These are phyloP conservation scores for Brassica cretica DNA, from an alignment of 345 rosid genomes.

Conservation along the genomic window DNA sequence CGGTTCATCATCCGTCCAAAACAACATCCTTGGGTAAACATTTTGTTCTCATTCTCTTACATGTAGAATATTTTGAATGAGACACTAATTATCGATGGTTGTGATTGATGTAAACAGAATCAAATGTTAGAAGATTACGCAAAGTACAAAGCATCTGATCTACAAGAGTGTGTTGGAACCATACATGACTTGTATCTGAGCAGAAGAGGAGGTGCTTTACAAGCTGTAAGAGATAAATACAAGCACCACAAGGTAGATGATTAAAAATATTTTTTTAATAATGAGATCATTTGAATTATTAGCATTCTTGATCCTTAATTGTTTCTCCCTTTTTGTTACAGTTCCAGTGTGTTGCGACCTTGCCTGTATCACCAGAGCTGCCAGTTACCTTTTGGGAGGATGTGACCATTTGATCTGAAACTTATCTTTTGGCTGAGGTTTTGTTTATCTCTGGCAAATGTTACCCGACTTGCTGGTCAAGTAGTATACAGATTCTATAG, in stretches of 20 bases:
- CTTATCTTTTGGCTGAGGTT: neutral
- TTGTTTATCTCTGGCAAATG: slow-evolving; percentile 8
- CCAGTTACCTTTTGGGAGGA: slow-evolving; percentile 54
- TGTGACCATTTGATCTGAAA: slow-evolving; percentile 18
- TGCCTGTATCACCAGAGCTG: slow-evolving; percentile 59
- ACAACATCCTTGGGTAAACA: slow-evolving; percentile 75
- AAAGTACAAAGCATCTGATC: slow-evolving; percentile 56
- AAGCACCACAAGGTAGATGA: slow-evolving; percentile 62
- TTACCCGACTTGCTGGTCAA: neutral
- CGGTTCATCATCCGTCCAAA: slow-evolving; percentile 58
- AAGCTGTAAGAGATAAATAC: slow-evolving; percentile 74
- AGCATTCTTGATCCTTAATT: neutral
- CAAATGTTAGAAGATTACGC: slow-evolving; percentile 45
- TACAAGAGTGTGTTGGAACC: slow-evolving; percentile 32
- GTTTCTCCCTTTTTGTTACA: slow-evolving; percentile 35
- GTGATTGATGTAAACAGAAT: slow-evolving; percentile 41
- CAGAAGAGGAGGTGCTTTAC: slow-evolving; percentile 46
- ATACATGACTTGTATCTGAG: slow-evolving; percentile 36
- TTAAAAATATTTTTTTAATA: neutral
- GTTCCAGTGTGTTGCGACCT: slow-evolving; percentile 67
- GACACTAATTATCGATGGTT: neutral
- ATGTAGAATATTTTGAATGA: neutral
- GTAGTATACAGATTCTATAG: neutral
- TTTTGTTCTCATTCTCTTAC: neutral
- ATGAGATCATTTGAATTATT: neutral